Evolutionary conservation across 352 stramenopile genomes (phyloP).

Genomic region (Plasmopara halstedii): DNA sequence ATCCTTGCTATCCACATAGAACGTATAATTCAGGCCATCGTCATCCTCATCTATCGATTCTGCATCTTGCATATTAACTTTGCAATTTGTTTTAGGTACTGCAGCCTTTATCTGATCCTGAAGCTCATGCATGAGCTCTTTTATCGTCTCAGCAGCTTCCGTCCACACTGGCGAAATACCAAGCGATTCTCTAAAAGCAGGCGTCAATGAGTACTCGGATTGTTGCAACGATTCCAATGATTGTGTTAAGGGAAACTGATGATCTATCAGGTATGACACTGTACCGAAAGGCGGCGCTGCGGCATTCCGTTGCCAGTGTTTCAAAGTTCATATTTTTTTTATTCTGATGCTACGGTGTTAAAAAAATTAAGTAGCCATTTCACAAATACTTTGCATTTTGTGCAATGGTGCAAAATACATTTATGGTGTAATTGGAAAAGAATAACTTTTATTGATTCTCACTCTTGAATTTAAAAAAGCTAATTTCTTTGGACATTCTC

Average conservation of each 20-base stretch:
- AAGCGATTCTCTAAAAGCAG: slow-evolving; percentile 14
- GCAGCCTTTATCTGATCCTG: background rate
- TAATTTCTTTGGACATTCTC: no score
- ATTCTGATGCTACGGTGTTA: no score
- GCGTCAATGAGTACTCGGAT: background rate
- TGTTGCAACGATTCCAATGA: background rate
- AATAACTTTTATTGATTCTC: no score
- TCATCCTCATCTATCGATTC: slow-evolving; percentile 23
- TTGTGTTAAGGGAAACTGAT: background rate
- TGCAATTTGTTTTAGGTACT: background rate
- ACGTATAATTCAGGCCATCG: slow-evolving; percentile 68
- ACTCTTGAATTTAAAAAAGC: no score
- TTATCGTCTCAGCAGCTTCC: slow-evolving; percentile 9
- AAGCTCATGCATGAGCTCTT: slow-evolving; percentile 7
- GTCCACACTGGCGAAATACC: slow-evolving; percentile 11
- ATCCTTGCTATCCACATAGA: slow-evolving; percentile 32
- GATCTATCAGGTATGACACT: background rate
- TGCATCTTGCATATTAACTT: slow-evolving; percentile 10
- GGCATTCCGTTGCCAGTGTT: slow-evolving; percentile 46
- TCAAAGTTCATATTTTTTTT: slow-evolving; percentile 57
- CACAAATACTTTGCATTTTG: no score
- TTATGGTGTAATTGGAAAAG: no score
- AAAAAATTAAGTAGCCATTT: no score
- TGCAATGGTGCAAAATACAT: no score
- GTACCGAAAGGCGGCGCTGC: slow-evolving; percentile 42